These are phyloP conservation scores for Lunularia cruciata DNA, from an alignment of 225 moss, liverwort and hornwort genomes.

Conservation along the genomic window DNA sequence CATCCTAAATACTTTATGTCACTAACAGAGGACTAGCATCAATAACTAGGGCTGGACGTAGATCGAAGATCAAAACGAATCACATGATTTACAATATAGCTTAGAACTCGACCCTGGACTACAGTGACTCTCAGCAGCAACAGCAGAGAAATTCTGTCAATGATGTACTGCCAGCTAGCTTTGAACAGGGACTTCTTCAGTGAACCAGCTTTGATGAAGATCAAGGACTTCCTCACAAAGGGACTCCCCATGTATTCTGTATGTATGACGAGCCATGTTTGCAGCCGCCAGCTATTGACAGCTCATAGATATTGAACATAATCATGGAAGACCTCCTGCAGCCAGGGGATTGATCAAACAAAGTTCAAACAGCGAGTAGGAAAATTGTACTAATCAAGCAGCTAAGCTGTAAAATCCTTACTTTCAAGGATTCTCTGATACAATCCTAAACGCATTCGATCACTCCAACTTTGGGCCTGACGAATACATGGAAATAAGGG, in stretches of 20 bases:
- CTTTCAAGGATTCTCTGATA: too few relatives aligned
- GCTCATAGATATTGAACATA: not conserved
- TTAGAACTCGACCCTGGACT: not conserved
- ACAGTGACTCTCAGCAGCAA: not conserved
- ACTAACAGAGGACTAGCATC: not conserved
- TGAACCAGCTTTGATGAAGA: conserved; percentile 1
- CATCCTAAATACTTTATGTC: too few relatives aligned
- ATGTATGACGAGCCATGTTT: not conserved
- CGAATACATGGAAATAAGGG: too few relatives aligned
- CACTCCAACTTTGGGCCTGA: too few relatives aligned
- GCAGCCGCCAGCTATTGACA: not conserved
- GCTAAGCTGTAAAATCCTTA: too few relatives aligned
- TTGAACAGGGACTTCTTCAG: not conserved
- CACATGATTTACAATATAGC: conserved; percentile 7
- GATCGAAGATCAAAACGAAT: not conserved
- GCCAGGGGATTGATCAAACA: not conserved
- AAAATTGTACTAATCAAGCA: too few relatives aligned
- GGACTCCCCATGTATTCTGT: not conserved
- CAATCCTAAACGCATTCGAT: too few relatives aligned
- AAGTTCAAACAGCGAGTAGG: too few relatives aligned
- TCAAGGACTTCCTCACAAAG: not conserved
- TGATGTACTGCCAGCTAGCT: not conserved
- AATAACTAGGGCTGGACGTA: not conserved
- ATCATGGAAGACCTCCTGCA: conserved; percentile 6
- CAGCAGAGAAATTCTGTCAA: not conserved